These are phyloP conservation scores for Aspergillus sclerotiicarbonarius DNA, from an alignment of 495 filamentous ascomycete species.

Conservation along the genomic window DNA sequence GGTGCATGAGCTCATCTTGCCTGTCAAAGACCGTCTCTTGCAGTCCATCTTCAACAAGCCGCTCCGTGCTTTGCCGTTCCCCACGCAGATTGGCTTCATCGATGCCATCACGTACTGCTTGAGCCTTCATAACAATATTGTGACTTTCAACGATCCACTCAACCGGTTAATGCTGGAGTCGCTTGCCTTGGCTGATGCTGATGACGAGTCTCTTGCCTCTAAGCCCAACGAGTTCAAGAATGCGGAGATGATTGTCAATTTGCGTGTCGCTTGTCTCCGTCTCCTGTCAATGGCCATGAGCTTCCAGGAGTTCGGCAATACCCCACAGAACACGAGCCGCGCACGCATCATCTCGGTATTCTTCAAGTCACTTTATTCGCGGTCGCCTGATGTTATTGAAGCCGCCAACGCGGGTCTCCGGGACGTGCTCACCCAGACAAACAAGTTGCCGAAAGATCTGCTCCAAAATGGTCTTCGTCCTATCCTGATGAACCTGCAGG, in stretches of 20 bases:
- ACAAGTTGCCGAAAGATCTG: conserved; percentile 92
- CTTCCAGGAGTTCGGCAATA: conserved; percentile 80
- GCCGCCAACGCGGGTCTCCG: conserved; percentile 87
- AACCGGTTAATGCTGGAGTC: conserved; percentile 90
- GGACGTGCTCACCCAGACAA: conserved; percentile 79
- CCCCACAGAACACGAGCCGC: conserved; percentile 67
- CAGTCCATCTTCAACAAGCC: conserved; percentile 92
- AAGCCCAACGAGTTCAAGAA: conserved; percentile 89
- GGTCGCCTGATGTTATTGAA: conserved; percentile 86
- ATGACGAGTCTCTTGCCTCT: conserved; percentile 79
- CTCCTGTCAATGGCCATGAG: conserved; percentile 89
- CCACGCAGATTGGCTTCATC: conserved; percentile 94
- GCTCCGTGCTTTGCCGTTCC: conserved; percentile 83
- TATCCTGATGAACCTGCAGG: conserved; percentile 92
- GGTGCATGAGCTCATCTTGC: conserved; percentile 79
- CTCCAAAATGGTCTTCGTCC: conserved; percentile 91
- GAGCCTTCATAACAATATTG: conserved; percentile 77
- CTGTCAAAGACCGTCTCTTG: conserved; percentile 82
- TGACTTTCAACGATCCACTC: conserved; percentile 85
- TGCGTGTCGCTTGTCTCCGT: conserved; percentile 92
- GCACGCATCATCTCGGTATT: conserved; percentile 89
- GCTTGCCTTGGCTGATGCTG: conserved; percentile 86
- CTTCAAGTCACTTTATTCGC: conserved; percentile 95
- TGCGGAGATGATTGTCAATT: conserved; percentile 81
- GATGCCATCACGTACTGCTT: conserved; percentile 95